Base-by-base conservation (phyloP, 768 basidiomycete genomes). In the Suillus paluster region DNA sequence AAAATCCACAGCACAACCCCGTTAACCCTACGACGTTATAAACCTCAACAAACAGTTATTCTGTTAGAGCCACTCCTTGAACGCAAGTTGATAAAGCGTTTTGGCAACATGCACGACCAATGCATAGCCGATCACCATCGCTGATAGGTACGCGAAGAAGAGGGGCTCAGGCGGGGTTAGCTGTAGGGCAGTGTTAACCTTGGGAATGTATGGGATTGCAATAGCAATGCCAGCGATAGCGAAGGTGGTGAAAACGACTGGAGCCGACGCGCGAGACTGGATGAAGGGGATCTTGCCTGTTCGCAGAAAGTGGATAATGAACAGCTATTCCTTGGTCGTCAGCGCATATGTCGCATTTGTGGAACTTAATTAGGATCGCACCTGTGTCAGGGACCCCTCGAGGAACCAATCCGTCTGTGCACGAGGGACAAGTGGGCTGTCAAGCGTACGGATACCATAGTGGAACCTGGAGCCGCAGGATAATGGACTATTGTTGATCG, bases 321-420 rank as follows among this genome's bases (percentile, higher is more conserved):
- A 74, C 42, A 74, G 69, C 73, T 74, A 57, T 65, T 52, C 14
- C 45, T 25, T n/a, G 19, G n/a, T n/a, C 19, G 6, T 50, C 30
- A 50, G 19, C n/a, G n/a, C 12, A 19, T 5, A 27, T 48, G 5
- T 33, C 6, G 19, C 11, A 25, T 12, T 11, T 34, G 23, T 21
- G 11, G 17, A 5, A 12, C 4, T 50, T 14, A 10, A 9, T 12
- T 14, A n/a, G 30, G 45, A n/a, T 27, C 62, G 49, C 66, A 77
- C 76, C 69, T 78, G 75, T 5, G 75, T 77, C 54, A 76, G 46
- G 41, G 76, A 73, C 14, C 75, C 76, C 58, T 76, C 75, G 39
- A 76, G 66, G 58, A 76, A 76, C 75, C 75, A 76, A 60, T 77
- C 66, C 17, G 77, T 75, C 58, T 77, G 76, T 15, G 77, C 75